A percentile compares a stretch with the other conserved stretches of the same genome.
These are phyloP conservation scores for Amphibolis antarctica DNA, from an alignment of 106 monocot genomes.

Conservation along the genomic window DNA sequence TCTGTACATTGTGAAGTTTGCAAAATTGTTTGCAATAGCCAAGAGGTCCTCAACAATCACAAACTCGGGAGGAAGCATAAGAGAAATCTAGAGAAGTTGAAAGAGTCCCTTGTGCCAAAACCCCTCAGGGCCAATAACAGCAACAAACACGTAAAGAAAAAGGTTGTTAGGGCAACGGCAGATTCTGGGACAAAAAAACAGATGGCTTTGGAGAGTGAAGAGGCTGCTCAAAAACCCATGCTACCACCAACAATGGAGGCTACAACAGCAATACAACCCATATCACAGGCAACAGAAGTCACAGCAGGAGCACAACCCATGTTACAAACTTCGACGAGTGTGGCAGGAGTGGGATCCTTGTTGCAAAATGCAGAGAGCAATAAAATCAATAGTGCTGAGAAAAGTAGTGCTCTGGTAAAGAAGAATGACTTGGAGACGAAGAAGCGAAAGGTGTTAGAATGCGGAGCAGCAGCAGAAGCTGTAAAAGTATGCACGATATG, in stretches of 20 bases:
- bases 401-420: not conserved
- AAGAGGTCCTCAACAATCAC: slow-evolving; percentile 18
- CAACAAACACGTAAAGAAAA: not conserved
- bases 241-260: no score
- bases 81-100: slow-evolving; percentile 18
- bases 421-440: slow-evolving; percentile 29
- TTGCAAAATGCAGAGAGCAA: not conserved
- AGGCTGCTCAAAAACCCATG: not conserved
- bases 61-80: slow-evolving; percentile 24
- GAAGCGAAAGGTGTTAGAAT: slow-evolving; percentile 36
- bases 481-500: slow-evolving; percentile 40
- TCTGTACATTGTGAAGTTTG: slow-evolving; percentile 29
- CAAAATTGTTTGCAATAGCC: slow-evolving; percentile 21
- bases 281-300: no score
- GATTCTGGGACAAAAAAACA: not conserved
- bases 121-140: not conserved
- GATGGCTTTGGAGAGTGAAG: slow-evolving; percentile 1
- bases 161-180: not conserved
- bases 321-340: no score
- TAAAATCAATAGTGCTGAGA: not conserved
- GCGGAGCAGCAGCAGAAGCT: slow-evolving; percentile 29
- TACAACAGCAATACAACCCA: no score
- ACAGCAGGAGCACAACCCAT: no score
- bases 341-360: no score
- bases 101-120: slow-evolving; percentile 3